Evolutionary conservation across 768 basidiomycete genomes (phyloP).

Genomic region (Suillus weaverae): DNA sequence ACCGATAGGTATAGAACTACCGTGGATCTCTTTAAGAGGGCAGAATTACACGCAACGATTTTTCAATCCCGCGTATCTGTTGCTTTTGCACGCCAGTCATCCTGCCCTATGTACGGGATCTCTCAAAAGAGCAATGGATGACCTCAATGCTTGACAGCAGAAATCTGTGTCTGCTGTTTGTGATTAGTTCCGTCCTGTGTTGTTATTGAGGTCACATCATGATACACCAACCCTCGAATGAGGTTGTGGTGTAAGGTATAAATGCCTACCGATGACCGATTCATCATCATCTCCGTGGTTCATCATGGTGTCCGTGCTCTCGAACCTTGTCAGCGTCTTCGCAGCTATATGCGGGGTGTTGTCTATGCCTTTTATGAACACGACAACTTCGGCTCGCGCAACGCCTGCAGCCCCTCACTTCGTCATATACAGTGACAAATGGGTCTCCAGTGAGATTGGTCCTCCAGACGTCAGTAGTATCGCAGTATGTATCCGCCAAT

Average conservation of each 20-base stretch:
- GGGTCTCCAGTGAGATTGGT: conserved; percentile 36
- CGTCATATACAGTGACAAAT: conserved; percentile 40
- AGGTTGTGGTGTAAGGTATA: neutral
- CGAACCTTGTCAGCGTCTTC: neutral
- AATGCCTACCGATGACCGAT: neutral
- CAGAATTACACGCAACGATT: neutral
- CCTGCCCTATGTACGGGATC: too few relatives aligned
- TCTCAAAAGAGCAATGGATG: too few relatives aligned
- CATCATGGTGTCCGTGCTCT: conserved; percentile 6
- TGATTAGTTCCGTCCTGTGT: too few relatives aligned
- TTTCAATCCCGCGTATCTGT: neutral
- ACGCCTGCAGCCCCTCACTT: conserved; percentile 37
- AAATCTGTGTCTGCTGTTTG: neutral
- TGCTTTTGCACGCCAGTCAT: neutral
- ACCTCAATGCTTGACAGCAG: neutral
- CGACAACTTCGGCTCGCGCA: neutral
- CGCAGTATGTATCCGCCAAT: conserved; percentile 21
- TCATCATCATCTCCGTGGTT: neutral
- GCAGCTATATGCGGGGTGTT: neutral
- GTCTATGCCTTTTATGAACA: neutral
- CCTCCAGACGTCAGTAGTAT: conserved; percentile 36
- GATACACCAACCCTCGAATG: neutral
- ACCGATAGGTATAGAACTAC: neutral
- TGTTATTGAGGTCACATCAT: too few relatives aligned
- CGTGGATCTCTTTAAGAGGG: neutral